phyloP scores from a whole-genome alignment of 176 grass and related monocot species.

The Thalia dealbata region DNA sequence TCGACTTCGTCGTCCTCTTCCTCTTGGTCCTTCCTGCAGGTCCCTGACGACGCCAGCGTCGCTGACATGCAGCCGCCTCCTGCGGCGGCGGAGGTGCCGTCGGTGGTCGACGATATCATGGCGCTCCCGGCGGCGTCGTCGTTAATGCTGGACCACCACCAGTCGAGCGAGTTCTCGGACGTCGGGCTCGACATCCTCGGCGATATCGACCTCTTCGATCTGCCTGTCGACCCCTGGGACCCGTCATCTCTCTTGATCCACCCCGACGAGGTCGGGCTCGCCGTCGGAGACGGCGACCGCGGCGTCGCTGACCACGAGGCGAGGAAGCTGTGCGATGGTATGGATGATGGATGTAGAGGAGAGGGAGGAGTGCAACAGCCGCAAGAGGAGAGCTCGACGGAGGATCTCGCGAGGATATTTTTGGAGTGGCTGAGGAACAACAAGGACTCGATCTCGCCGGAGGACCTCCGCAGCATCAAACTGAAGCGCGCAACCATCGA shows the following conservation, averaged over 20 bases:
- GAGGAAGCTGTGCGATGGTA: background rate
- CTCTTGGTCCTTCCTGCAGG: slow-evolving; percentile 1
- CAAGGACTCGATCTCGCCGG: slow-evolving; percentile 62
- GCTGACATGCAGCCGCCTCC: background rate
- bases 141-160: background rate
- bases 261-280: background rate
- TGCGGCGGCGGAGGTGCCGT: background rate
- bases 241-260: slow-evolving; percentile 37
- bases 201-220: slow-evolving; percentile 40
- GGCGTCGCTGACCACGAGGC: background rate
- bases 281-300: slow-evolving; percentile 35
- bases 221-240: slow-evolving; percentile 66
- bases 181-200: slow-evolving; percentile 29
- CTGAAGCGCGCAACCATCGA: slow-evolving; percentile 82
- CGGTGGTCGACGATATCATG: background rate
- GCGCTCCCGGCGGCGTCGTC: background rate
- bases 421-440: slow-evolving; percentile 93
- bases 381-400: slow-evolving; percentile 13
- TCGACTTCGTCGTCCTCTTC: slow-evolving; percentile 34
- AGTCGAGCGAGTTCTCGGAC: background rate
- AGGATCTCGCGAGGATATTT: slow-evolving; percentile 72
- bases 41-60: background rate
- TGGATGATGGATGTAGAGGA: background rate
- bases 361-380: background rate
- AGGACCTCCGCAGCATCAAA: slow-evolving; percentile 82